A percentile compares a stretch with the other conserved stretches of the same genome.
phyloP scores from a whole-genome alignment of 2,329 filamentous ascomycete species.

The Botrytis hyacinthi region DNA sequence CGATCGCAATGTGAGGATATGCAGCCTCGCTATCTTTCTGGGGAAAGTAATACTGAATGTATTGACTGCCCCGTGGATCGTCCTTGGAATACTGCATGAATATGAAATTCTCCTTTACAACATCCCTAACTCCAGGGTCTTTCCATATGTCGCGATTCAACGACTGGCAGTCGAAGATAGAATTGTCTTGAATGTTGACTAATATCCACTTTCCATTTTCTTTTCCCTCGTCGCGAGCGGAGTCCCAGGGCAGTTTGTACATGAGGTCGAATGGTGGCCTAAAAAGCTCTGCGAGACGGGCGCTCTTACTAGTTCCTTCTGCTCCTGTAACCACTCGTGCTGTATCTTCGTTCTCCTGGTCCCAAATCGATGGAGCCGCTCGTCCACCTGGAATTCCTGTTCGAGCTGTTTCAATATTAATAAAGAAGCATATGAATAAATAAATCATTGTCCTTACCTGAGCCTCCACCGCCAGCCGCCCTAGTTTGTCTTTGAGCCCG shows the following conservation, averaged over 20 bases:
- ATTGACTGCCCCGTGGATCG: conserved; percentile 73
- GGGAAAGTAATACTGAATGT: conserved; percentile 85
- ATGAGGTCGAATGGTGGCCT: conserved; percentile 91
- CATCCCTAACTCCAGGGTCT: conserved; percentile 71
- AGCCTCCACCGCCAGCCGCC: conserved; percentile 6
- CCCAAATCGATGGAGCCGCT: conserved; percentile 48
- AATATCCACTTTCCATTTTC: conserved; percentile 90
- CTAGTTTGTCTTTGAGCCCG: conserved; percentile 35
- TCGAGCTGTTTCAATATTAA: conserved; percentile 40
- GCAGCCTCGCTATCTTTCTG: conserved; percentile 78
- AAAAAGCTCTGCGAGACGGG: conserved; percentile 85
- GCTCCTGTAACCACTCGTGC: conserved; percentile 62
- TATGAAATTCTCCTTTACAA: conserved; percentile 87
- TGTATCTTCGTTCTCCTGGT: conserved; percentile 46
- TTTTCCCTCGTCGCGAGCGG: conserved; percentile 80
- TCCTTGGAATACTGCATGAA: conserved; percentile 94
- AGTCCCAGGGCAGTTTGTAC: conserved; percentile 74
- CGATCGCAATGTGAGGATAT: conserved; percentile 93
- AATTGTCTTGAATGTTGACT: conserved; percentile 91
- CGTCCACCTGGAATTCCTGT: conserved; percentile 70
- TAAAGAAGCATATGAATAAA: conserved; percentile 13
- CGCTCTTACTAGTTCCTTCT: conserved; percentile 66
- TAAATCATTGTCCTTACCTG: conserved; percentile 27
- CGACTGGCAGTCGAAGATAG: conserved; percentile 90
- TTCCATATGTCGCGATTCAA: conserved; percentile 97